phyloP scores from a whole-genome alignment of 192 early-diverging fungal species.

The Coemansia sp. region DNA sequence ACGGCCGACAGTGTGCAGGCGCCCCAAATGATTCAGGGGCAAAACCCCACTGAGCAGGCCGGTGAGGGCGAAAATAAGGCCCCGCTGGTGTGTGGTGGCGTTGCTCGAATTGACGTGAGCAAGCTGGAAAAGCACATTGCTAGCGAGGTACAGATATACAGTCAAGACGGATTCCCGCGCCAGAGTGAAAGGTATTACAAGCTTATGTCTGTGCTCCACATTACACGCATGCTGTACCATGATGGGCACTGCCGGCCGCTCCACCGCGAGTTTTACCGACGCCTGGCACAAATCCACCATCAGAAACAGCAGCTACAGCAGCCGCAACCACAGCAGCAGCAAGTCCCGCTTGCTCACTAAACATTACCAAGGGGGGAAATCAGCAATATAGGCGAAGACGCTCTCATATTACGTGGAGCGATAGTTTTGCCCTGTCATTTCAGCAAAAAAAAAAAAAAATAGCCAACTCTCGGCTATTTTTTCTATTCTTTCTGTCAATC shows the following conservation, averaged over 20 bases:
- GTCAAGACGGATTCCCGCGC: constrained; percentile 46
- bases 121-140: constrained; percentile 41
- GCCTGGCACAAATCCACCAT: constrained; percentile 51
- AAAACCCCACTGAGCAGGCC: constrained; percentile 1
- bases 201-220: constrained; percentile 54
- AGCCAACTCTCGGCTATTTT: too few relatives aligned
- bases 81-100: constrained; percentile 42
- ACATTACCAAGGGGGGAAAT: neutral
- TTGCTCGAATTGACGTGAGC: constrained; percentile 41
- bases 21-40: constrained; percentile 8
- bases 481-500: too few relatives aligned
- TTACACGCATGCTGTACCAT: constrained; percentile 50
- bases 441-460: too few relatives aligned
- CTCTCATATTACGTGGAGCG: too few relatives aligned
- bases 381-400: too few relatives aligned
- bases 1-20: constrained; percentile 5
- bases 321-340: constrained; percentile 12
- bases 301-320: constrained; percentile 34
- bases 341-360: constrained; percentile 19
- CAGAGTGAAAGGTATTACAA: constrained; percentile 54
- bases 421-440: too few relatives aligned
- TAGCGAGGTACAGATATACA: constrained; percentile 47
- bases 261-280: constrained; percentile 51
- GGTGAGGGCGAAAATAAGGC: neutral
- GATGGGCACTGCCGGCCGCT: constrained; percentile 51